A percentile compares a stretch with the other conserved stretches of the same genome.
Evolutionary conservation across 1,284 basidiomycete genomes (phyloP).

Genomic region (Pulveroboletus sp.): DNA sequence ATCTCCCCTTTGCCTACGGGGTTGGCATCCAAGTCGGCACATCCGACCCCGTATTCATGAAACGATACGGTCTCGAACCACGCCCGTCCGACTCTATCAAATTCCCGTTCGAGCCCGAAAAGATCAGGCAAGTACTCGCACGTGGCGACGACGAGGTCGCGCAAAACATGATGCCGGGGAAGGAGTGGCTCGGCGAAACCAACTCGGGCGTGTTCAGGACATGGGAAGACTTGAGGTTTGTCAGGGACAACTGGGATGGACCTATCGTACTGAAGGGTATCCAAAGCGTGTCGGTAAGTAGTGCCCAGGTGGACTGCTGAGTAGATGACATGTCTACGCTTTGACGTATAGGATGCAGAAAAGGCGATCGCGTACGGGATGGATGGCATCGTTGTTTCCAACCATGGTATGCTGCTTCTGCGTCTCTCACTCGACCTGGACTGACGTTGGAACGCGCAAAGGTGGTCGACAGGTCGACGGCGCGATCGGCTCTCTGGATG

Average conservation of each 20-base stretch:
- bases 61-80: too few species aligned
- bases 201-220: slow-evolving; percentile 56
- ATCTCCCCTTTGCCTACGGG: too few species aligned
- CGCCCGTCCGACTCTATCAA: too few species aligned
- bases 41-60: too few species aligned
- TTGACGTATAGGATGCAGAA: slow-evolving; percentile 56
- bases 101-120: too few species aligned
- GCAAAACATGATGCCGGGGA: too few species aligned
- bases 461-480: slow-evolving; percentile 83
- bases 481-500: slow-evolving; percentile 70
- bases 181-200: too few species aligned
- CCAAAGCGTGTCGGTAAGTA: slow-evolving; percentile 45
- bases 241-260: slow-evolving; percentile 69
- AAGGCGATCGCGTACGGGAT: slow-evolving; percentile 63
- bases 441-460: slow-evolving; percentile 21
- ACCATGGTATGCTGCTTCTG: slow-evolving; percentile 58
- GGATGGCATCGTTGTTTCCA: too few species aligned
- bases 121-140: too few species aligned
- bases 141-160: too few species aligned
- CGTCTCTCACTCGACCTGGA: not conserved
- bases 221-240: slow-evolving; percentile 65
- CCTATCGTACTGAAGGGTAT: slow-evolving; percentile 74
- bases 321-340: not conserved
- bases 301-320: not conserved
- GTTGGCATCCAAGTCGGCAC: too few species aligned